These are phyloP conservation scores for Blepharisma undulans DNA, from an alignment of 169 alveolate genomes.

Conservation along the genomic window DNA sequence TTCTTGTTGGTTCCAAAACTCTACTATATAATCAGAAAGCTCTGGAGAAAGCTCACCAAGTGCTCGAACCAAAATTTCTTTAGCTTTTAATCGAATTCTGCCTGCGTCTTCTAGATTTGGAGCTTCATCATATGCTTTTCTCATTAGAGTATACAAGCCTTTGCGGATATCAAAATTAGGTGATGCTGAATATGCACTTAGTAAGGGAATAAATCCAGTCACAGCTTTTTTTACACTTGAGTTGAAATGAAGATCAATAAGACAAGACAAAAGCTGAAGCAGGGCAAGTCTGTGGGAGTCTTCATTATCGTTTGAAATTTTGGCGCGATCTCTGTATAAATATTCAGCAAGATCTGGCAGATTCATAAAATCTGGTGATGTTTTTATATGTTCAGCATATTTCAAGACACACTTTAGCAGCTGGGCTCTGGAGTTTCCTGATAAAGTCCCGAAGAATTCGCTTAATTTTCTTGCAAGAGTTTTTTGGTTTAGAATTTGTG, in stretches of 20 bases:
- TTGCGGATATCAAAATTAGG: conserved; percentile 42
- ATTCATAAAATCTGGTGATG: not conserved
- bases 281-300: conserved; percentile 32
- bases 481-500: conserved; percentile 17
- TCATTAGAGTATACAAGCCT: conserved; percentile 55
- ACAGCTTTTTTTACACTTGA: conserved; percentile 7
- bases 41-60: conserved; percentile 39
- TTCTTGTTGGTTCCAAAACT: conserved; percentile 56
- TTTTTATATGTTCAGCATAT: not conserved
- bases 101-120: not conserved
- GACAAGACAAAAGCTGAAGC: not conserved
- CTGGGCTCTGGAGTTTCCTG: conserved; percentile 8
- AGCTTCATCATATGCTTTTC: conserved; percentile 42
- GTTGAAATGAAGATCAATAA: not conserved
- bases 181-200: not conserved
- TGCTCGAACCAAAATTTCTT: conserved; percentile 45
- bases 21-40: conserved; percentile 31
- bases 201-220: not conserved
- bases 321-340: conserved; percentile 18
- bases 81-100: conserved; percentile 22
- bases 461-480: not conserved
- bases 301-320: conserved; percentile 32
- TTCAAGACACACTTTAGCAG: not conserved
- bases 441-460: not conserved
- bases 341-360: conserved; percentile 28